Base-by-base conservation (phyloP, 495 filamentous ascomycete genomes). In the Neurospora sp. region DNA sequence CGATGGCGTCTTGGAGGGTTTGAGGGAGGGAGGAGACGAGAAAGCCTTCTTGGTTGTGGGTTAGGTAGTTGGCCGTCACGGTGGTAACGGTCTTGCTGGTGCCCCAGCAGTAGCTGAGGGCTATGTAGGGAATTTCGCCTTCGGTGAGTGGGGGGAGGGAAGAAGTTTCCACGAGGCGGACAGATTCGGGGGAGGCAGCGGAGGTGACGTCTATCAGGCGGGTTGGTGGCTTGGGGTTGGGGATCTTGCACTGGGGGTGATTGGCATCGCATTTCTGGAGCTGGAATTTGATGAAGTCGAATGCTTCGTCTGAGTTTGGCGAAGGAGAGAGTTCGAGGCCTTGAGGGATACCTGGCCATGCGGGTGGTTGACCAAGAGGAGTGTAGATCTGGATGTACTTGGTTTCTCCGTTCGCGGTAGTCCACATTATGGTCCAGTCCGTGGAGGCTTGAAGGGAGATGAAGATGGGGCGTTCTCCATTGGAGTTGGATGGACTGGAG, bases 1-100 rank as follows among this genome's bases (percentile, higher is more conserved):
- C 53, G 3, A 81, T 53, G 9, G 79, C 79, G 31, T 80, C 79
- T 22, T 76, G 41, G 69, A 81, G 74, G 18, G 78, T 79, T 16
- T 40, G 68, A 2, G 75, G 75, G 1, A 76, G 68, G 0, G 27
- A 22, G 8, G 38, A 9, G 5, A 77, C 4, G 16, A 61, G 69
- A n/a, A 77, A 68, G 18, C 53, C 69, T 3, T 41, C 1, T 0
- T 41, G 0, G 1, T 8, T 46, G 18, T 46, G 18, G 42, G 18
- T 44, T 37, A 42, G 18, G 16, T 72, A 61, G 22, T 68, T 35
- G 9, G 61, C 27, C 0, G 69, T 10, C 7, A 40, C 59, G 7
- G 59, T 39, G 18, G 12, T 69, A 1, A 72, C 20, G 11, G 71
- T 70, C 41, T 72, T 70, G 44, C 38, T 74, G 31, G 9, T 69